Evolutionary conservation across 192 early-diverging fungal species (phyloP).

Genomic region (Coemansia sp.): DNA sequence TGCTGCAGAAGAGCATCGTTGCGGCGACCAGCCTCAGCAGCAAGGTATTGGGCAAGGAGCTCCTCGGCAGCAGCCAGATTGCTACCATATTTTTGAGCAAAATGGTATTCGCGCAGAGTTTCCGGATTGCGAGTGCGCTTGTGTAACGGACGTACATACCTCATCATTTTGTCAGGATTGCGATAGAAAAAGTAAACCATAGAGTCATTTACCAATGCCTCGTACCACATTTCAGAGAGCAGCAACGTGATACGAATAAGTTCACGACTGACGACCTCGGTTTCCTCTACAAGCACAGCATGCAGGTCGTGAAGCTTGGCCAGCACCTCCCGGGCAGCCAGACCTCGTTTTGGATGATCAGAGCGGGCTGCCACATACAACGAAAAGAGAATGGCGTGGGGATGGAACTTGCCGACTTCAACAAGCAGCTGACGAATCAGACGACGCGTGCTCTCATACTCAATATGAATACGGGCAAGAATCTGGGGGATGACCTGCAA

Average conservation of each 20-base stretch:
- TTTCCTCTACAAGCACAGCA: conserved; percentile 82
- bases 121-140: conserved; percentile 75
- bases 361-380: conserved; percentile 94
- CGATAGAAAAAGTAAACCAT: conserved; percentile 74
- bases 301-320: conserved; percentile 86
- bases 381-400: conserved; percentile 97
- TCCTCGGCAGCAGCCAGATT: conserved; percentile 89
- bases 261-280: conserved; percentile 90
- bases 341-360: conserved; percentile 63
- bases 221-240: conserved; percentile 98
- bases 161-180: conserved; percentile 87
- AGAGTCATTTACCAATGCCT: conserved; percentile 85
- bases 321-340: conserved; percentile 83
- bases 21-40: conserved; percentile 57
- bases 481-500: conserved; percentile 98
- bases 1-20: conserved; percentile 84
- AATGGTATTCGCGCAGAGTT: conserved; percentile 88
- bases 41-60: conserved; percentile 74
- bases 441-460: conserved; percentile 73
- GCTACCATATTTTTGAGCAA: conserved; percentile 90
- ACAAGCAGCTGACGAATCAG: conserved; percentile 88
- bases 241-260: conserved; percentile 94
- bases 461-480: conserved; percentile 91
- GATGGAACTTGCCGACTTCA: conserved; percentile 93
- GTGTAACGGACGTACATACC: conserved; percentile 80